Base-by-base conservation (phyloP, 441 rosid species). In the Jatropha podagrica region DNA sequence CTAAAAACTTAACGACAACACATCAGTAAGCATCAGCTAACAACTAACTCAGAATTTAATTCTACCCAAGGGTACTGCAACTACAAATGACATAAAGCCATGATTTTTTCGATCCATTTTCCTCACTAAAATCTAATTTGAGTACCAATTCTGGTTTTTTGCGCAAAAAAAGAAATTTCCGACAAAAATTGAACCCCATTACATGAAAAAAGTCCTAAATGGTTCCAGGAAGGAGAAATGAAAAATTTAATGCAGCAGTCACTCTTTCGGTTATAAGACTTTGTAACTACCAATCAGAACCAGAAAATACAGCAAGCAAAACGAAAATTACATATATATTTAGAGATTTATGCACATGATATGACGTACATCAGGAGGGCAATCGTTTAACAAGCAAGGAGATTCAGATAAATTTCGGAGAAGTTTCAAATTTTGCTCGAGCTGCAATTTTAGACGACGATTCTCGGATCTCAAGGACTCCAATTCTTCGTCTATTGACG, bases 281-380 rank as follows among this genome's bases (percentile, higher is more conserved):
- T 44, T 44, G 48, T 44, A 44, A 44, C 48, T 0, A 44, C 7
- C 5, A 44, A 44, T 44, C 11, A 44, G 17, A 10, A 46, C 46
- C 11, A 5, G 32, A 17, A 17, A 62, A 63, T 20, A 41, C 5
- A 18, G 20, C 32, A 55, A 27, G 17, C 51, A 23, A 20, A 62
- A 12, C n/a, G 4, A 20, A 11, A 11, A 44, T 8, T 44, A 44
- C 48, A 44, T 44, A 44, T 44, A 11, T 6, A 32, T 32, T 32
- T 32, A 32, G 9, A 46, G 55, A 32, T 13, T 26, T 26, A 49
- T 20, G 55, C 65, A 66, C 26, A 40, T 52, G 60, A 32, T 32
- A 46, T 38, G 13, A 79, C 93, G 73, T 86, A 95, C 99, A 75
- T 93, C 92, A 40, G 89, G 90, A 71, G 99, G 98, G 85, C 91